A percentile compares a stretch with the other conserved stretches of the same genome.
phyloP scores from a whole-genome alignment of 2,329 filamentous ascomycete genomes.

The Moelleriella libera region DNA sequence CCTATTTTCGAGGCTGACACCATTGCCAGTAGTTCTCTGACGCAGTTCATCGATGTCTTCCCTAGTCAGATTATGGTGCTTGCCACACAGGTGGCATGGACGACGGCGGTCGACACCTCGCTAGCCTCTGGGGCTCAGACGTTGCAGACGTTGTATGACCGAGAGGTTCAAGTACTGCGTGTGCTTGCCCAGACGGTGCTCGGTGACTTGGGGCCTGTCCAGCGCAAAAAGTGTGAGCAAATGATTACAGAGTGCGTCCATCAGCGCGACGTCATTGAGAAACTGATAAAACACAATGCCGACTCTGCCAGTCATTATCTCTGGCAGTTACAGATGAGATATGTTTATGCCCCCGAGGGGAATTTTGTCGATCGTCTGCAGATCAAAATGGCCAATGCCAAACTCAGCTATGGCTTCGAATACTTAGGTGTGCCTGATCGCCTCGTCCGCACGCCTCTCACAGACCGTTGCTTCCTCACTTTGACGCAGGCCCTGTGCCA shows the following conservation, averaged over 20 bases:
- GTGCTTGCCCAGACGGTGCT: conserved; percentile 81
- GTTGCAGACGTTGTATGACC: conserved; percentile 59
- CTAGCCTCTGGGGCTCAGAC: conserved; percentile 57
- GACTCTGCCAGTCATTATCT: conserved; percentile 66
- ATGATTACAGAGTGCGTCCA: conserved; percentile 98
- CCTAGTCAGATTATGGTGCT: conserved; percentile 94
- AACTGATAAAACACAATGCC: conserved; percentile 64
- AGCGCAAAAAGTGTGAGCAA: conserved; percentile 94
- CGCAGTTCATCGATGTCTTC: conserved; percentile 68
- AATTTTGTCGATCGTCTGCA: conserved; percentile 70
- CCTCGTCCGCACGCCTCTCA: conserved; percentile 90
- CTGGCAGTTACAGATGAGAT: conserved; percentile 96
- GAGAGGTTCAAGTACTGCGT: conserved; percentile 72
- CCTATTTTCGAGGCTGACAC: conserved; percentile 59
- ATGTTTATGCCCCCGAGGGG: conserved; percentile 72
- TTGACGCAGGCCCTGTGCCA: conserved; percentile 93
- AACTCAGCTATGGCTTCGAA: conserved; percentile 91
- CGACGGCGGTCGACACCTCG: conserved; percentile 67
- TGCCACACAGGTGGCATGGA: conserved; percentile 89
- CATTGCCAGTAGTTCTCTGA: conserved; percentile 58
- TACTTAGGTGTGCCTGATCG: conserved; percentile 94
- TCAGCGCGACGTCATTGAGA: conserved; percentile 86
- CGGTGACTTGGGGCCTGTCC: conserved; percentile 72
- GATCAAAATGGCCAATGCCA: conserved; percentile 94
- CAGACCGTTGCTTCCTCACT: conserved; percentile 95